Evolutionary conservation across 805 yeast species (phyloP).

Genomic region (Yarrowia keelungensis): DNA sequence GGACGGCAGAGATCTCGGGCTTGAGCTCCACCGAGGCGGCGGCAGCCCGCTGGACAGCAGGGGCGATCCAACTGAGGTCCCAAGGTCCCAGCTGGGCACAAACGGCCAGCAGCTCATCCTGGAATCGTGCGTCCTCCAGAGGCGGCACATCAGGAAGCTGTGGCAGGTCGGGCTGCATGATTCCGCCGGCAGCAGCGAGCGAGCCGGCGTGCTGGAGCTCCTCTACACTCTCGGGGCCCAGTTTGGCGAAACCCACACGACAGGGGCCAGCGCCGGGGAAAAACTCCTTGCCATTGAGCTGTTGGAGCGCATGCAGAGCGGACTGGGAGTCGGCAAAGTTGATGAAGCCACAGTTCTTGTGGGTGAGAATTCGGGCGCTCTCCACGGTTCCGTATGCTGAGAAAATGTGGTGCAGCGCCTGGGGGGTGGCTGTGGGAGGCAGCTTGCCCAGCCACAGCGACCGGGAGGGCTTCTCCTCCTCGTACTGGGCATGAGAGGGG

Average conservation of each 20-base stretch:
- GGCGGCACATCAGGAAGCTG: slow-evolving; percentile 24
- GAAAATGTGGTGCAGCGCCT: slow-evolving; percentile 67
- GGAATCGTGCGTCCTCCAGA: slow-evolving; percentile 21
- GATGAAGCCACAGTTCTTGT: slow-evolving; percentile 60
- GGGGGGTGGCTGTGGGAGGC: slow-evolving; percentile 63
- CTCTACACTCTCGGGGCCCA: slow-evolving; percentile 31
- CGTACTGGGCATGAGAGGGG: slow-evolving; percentile 16
- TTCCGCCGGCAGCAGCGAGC: slow-evolving; percentile 13
- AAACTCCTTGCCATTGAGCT: slow-evolving; percentile 80
- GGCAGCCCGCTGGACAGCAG: slow-evolving; percentile 18
- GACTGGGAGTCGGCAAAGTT: slow-evolving; percentile 75
- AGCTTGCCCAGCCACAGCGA: slow-evolving; percentile 80
- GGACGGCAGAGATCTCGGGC: slow-evolving; percentile 61
- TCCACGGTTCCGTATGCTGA: slow-evolving; percentile 66
- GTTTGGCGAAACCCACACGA: slow-evolving; percentile 82
- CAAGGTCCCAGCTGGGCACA: slow-evolving; percentile 25
- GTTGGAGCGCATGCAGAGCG: slow-evolving; percentile 80
- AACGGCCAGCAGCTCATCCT: slow-evolving; percentile 25
- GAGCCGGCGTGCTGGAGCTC: slow-evolving; percentile 34
- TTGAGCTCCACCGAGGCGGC: slow-evolving; percentile 41
- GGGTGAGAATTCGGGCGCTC: slow-evolving; percentile 65
- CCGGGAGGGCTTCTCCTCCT: slow-evolving; percentile 64
- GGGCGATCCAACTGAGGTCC: slow-evolving; percentile 24
- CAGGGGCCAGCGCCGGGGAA: slow-evolving; percentile 78
- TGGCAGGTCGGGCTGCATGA: slow-evolving; percentile 24